phyloP scores from a whole-genome alignment of 1,284 basidiomycete genomes.

The Melampsora occidentalis region DNA sequence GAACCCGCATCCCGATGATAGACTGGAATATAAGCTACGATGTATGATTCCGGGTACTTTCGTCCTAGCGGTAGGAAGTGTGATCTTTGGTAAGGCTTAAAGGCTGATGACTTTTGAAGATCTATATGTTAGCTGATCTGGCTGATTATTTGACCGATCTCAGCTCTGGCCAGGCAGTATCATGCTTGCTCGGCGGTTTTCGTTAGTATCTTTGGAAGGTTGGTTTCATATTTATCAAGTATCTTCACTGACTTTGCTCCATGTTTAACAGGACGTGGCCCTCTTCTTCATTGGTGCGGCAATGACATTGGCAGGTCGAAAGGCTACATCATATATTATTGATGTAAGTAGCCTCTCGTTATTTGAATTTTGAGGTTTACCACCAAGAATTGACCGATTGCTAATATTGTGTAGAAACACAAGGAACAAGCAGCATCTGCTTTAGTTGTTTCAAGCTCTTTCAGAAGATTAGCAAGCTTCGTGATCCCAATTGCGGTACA shows the following conservation, averaged over 20 bases:
- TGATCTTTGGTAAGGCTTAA: slow-evolving; percentile 17
- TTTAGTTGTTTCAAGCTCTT: slow-evolving; percentile 10
- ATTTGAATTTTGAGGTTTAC: neutral
- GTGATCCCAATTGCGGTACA: slow-evolving; percentile 20
- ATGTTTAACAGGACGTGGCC: slow-evolving; percentile 18
- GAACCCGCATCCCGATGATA: neutral
- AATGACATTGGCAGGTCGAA: slow-evolving; percentile 15
- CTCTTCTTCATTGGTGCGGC: slow-evolving; percentile 28
- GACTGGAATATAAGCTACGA: slow-evolving; percentile 26
- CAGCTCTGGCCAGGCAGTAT: neutral
- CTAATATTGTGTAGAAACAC: slow-evolving; percentile 9
- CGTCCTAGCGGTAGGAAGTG: slow-evolving; percentile 12
- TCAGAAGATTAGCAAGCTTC: slow-evolving; percentile 27
- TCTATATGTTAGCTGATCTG: no score
- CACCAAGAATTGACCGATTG: neutral
- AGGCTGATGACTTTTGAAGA: neutral
- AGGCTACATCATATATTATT: slow-evolving; percentile 32
- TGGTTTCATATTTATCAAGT: neutral
- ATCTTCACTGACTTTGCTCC: neutral
- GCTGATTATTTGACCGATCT: neutral
- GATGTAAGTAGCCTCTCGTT: slow-evolving; percentile 15
- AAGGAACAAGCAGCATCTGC: slow-evolving; percentile 29
- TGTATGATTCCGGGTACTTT: slow-evolving; percentile 36
- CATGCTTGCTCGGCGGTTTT: neutral
- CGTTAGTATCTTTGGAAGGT: neutral